Conservation (phyloP, 192 early-diverging fungal species). For the Mortierella hygrophila region DNA sequence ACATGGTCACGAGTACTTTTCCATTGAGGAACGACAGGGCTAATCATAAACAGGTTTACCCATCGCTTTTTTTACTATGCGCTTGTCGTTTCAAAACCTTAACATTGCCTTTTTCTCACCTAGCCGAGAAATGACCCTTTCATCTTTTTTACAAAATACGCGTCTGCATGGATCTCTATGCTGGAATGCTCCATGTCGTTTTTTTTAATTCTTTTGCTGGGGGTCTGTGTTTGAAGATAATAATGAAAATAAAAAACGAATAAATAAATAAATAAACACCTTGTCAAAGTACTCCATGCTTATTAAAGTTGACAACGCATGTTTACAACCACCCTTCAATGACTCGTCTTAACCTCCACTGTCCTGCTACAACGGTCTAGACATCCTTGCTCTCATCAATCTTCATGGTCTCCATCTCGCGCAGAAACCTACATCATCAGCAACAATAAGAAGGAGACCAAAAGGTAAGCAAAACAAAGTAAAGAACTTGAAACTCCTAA, state of each 20-base stretch:
- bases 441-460: background rate
- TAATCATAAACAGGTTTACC: background rate
- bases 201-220: background rate
- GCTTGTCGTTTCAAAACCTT: background rate
- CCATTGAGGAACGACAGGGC: background rate
- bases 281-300: background rate
- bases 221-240: background rate
- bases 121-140: background rate
- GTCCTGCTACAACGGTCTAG: background rate
- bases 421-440: slow-evolving; percentile 36
- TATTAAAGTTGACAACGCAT: background rate
- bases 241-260: background rate
- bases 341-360: background rate
- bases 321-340: background rate
- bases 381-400: slow-evolving; percentile 41
- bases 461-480: background rate
- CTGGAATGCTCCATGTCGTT: background rate
- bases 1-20: background rate
- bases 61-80: background rate
- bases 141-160: background rate
- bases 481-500: background rate
- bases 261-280: background rate
- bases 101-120: background rate
- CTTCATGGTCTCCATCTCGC: slow-evolving; percentile 55
- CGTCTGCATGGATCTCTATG: background rate